Percentiles rank a stretch among this genome's conserved stretches.
These are phyloP conservation scores for Yamadazyma triangularis DNA, from an alignment of 1,139 yeast genomes.

Conservation along the genomic window DNA sequence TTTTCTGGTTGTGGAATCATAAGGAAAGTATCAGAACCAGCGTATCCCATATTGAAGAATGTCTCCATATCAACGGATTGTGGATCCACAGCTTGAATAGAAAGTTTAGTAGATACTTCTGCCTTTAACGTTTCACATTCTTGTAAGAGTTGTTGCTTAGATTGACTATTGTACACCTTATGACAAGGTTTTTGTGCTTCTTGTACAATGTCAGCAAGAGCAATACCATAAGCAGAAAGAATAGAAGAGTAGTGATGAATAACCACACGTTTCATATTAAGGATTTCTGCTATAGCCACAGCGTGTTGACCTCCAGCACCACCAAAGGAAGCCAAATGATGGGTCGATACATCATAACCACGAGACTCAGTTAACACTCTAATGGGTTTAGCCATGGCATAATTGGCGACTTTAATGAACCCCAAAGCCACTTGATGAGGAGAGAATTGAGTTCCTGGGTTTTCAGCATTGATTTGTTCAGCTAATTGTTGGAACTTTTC, in stretches of 20 bases:
- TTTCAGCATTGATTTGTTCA: slow-evolving; percentile 35
- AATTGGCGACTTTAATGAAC: slow-evolving; percentile 16
- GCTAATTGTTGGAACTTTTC: slow-evolving; percentile 36
- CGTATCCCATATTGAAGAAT: slow-evolving; percentile 17
- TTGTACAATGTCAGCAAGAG: slow-evolving; percentile 16
- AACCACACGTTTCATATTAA: slow-evolving; percentile 14
- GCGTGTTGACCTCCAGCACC: slow-evolving; percentile 22
- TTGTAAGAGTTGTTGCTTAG: slow-evolving; percentile 5
- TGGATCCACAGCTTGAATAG: slow-evolving; percentile 6
- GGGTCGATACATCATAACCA: slow-evolving; percentile 15
- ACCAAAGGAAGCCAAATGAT: slow-evolving; percentile 16
- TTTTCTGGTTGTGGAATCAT: slow-evolving; percentile 17
- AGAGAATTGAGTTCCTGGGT: slow-evolving; percentile 17
- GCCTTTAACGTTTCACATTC: slow-evolving; percentile 5
- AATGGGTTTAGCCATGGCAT: slow-evolving; percentile 17
- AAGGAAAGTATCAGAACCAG: slow-evolving; percentile 15
- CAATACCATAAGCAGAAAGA: slow-evolving; percentile 19
- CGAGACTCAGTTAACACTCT: slow-evolving; percentile 15
- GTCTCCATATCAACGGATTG: slow-evolving; percentile 7
- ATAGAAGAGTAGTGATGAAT: slow-evolving; percentile 17
- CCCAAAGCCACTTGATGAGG: slow-evolving; percentile 17
- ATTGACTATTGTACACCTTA: slow-evolving; percentile 5
- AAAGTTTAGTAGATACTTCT: slow-evolving; percentile 4
- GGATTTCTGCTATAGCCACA: slow-evolving; percentile 13
- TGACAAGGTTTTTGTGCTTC: slow-evolving; percentile 16